Evolutionary conservation across 768 basidiomycete species (phyloP), one percentile per base, ranked within the genome.

Genomic region (Glaciozyma martinii): DNA sequence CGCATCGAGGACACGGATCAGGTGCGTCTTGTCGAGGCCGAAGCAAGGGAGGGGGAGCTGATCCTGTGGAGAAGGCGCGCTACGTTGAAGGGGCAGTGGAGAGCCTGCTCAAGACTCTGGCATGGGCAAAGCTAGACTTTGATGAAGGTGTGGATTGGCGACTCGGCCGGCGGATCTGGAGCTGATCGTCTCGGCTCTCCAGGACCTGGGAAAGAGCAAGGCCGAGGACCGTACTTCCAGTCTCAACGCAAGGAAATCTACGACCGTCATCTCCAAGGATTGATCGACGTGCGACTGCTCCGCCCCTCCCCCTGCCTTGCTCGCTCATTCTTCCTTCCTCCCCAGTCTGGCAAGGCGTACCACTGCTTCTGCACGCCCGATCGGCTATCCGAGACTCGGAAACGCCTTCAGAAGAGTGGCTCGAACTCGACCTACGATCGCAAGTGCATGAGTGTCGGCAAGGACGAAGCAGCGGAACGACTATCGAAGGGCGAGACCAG

Each of bases 1-100:
- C 80, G 95, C 58, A 85, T 98, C 47, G 94, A 98, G 76, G 95
- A 98, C 76, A 99, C 95, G 0, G 95, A 99, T 75, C 79, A 85
- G 68, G 94, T 93, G 70, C 70, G 85, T 62, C 54, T 12, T 23
- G 18, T 18, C 18, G n/a, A 29, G 40, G n/a, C 37, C 18, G 30
- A 21, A 18, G 33, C 52, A 25, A 19, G 66, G 67, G 16, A 7
- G 19, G 43, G 7, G 16, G 9, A 19, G 21, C 47, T 59, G 30
- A 25, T 66, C 19, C 46, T 5, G 16, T 5, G 19, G 16, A 30
- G 37, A 74, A 98, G 93, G 82, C 84, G 2, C 82, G 93, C 60
- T 81, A 82, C 65, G 89, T 94, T 3, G 85, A 87, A 13, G 89
- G 87, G 2, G 86, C 91, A 19, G 86, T 94, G 3, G 88, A 95